Base-by-base conservation (phyloP, 2,329 filamentous ascomycete species). In the Ustulina deusta region DNA sequence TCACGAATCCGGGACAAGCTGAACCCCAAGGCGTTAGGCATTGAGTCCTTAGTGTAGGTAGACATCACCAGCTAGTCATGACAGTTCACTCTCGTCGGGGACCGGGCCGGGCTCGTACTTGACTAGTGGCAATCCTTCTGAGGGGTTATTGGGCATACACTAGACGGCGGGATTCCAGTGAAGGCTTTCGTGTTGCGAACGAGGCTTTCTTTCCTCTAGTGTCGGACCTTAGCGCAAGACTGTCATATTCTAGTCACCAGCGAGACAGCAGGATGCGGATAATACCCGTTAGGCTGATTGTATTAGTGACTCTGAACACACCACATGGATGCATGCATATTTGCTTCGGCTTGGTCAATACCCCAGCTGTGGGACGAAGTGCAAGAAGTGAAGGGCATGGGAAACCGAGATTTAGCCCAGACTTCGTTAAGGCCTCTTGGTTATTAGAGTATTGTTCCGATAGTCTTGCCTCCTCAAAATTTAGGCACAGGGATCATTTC, bases 81-180 rank as follows among this genome's bases (percentile, higher is more conserved):
- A 40, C 42, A 58, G 25, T n/a, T 48, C 42, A n/a, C 38, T 66
- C 17, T n/a, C 13, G 48, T 51, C 36, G 2, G 34, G n/a, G 25
- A 48, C 17, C 54, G 22, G 25, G 34, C 48, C 44, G 46, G n/a
- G n/a, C n/a, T n/a, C n/a, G 25, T 20, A 36, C 27, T 36, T 46
- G 52, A 22, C 57, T 54, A 46, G 46, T 36, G 58, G 58, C 15
- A 11, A 57, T 62, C 63, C 51, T 66, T 22, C 34, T 52, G 20
- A n/a, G 55, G 15, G n/a, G n/a, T 56, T 27, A 15, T 40, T 40
- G 13, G 22, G 17, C 9, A 17, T n/a, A n/a, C n/a, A n/a, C n/a
- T 29, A 46, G 48, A 17, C 20, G 49, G 27, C 32, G 15, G 32
- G 40, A n/a, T 29, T 20, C 51, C 27, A 38, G 48, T 7, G 34